Evolutionary conservation across 2,329 filamentous ascomycete genomes (phyloP), one percentile per base, ranked within the genome.

Genomic region (Aspergillus pseudonomiae): DNA sequence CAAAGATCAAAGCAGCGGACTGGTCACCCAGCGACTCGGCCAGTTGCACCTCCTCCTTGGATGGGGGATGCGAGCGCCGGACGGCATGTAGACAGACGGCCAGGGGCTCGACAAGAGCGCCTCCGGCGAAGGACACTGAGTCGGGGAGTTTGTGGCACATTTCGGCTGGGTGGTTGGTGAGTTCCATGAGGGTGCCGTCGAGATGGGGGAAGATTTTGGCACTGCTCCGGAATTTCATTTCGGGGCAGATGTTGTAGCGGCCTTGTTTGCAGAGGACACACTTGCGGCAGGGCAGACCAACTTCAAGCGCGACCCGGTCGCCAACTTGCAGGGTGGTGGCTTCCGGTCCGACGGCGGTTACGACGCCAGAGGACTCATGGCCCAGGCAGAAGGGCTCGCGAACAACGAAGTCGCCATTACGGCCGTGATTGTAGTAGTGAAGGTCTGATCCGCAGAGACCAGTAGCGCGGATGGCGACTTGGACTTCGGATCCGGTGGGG

Each of bases 251-350:
- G 68, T 89, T 89, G 73, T 89, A 89, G 57, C 86, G 77, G 58
- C 84, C 85, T 61, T 83, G 80, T 50, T 79, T 77, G 72, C 87
- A 89, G 58, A 84, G 77, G 26, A 80, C 75, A 71, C 87, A 89
- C 46, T 76, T 73, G 45, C 91, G 88, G 81, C 94, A 98, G 0
- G 93, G 92, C 59, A 92, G 86, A 57, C 94, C 94, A 16, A 96
- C 94, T 83, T 98, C 94, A 48, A 98, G 83, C n/a, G 94, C 93
- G 24, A 97, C 90, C 71, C 91, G 89, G 80, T 97, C 94, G 63
- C 94, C 94, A 12, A 84, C 75, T 69, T 86, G 81, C 66, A 96
- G 86, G 36, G 78, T 80, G 45, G 67, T 87, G 6, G 93, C 90
- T 14, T 81, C 81, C 1, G 84, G 75, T 24, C 93, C 93, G 46